Evolutionary conservation across 352 stramenopile genomes (phyloP).

Genomic region (Pythium guiyangense): DNA sequence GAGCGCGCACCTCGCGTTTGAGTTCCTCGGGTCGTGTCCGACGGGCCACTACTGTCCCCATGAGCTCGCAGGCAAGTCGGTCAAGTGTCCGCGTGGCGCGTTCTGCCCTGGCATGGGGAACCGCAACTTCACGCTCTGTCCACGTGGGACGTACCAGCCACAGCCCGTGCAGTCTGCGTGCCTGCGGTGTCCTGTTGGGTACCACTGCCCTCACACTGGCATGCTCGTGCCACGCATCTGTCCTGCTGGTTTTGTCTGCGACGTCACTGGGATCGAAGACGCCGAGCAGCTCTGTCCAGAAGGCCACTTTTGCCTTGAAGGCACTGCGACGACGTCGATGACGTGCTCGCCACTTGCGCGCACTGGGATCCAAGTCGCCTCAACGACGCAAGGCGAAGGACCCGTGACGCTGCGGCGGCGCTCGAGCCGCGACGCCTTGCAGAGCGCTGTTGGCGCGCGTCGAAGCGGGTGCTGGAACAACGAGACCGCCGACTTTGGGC

Average conservation of each 20-base stretch:
- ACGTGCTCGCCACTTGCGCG: slow-evolving; percentile 61
- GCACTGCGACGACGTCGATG: slow-evolving; percentile 92
- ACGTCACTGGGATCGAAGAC: slow-evolving; percentile 90
- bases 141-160: slow-evolving; percentile 93
- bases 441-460: slow-evolving; percentile 52
- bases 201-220: slow-evolving; percentile 91
- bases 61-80: slow-evolving; percentile 31
- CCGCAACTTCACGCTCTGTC: slow-evolving; percentile 93
- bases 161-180: slow-evolving; percentile 71
- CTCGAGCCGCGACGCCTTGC: slow-evolving; percentile 11
- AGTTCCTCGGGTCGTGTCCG: slow-evolving; percentile 80
- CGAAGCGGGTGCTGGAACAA: slow-evolving; percentile 94
- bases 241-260: slow-evolving; percentile 92
- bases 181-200: slow-evolving; percentile 92
- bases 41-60: slow-evolving; percentile 86
- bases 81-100: slow-evolving; percentile 66
- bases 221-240: slow-evolving; percentile 93
- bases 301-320: slow-evolving; percentile 94
- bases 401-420: slow-evolving; percentile 37
- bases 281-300: slow-evolving; percentile 92
- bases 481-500: slow-evolving; percentile 91
- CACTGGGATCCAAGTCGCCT: slow-evolving; percentile 37
- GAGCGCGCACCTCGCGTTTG: slow-evolving; percentile 61
- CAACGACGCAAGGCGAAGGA: slow-evolving; percentile 26
- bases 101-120: slow-evolving; percentile 80